A percentile compares a stretch with the other conserved stretches of the same genome.
These are phyloP conservation scores for Cercophora samala DNA, from an alignment of 495 filamentous ascomycete species.

Conservation along the genomic window DNA sequence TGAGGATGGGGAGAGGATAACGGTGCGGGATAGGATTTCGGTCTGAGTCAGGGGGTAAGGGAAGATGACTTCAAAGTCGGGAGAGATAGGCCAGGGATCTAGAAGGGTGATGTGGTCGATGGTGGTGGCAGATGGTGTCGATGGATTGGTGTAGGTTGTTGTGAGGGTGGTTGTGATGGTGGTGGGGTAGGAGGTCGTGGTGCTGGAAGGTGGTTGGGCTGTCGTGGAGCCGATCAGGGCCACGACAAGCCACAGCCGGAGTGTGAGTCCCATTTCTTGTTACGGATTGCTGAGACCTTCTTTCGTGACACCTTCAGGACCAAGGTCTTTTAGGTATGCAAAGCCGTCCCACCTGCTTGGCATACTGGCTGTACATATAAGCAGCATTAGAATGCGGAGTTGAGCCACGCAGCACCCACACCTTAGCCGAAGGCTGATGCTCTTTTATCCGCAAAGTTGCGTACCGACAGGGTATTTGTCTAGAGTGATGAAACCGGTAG, in stretches of 20 bases:
- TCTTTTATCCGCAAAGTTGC: background rate
- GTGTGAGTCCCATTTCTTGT: background rate
- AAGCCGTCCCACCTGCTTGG: background rate
- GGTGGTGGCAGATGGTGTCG: slow-evolving; percentile 2
- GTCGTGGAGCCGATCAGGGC: background rate
- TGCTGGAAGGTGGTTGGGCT: background rate
- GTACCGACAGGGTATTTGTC: background rate
- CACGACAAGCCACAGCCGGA: background rate
- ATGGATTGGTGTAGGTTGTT: slow-evolving; percentile 3
- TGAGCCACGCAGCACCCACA: background rate
- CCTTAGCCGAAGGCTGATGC: background rate
- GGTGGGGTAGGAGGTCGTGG: slow-evolving; percentile 19
- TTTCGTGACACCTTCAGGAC: background rate
- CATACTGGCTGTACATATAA: background rate
- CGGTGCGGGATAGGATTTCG: slow-evolving; percentile 11
- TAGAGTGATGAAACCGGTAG: background rate
- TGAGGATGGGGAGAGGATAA: slow-evolving; percentile 9
- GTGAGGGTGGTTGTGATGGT: slow-evolving; percentile 17
- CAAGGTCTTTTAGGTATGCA: too few relatives aligned
- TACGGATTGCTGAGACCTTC: background rate
- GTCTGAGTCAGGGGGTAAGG: slow-evolving; percentile 20
- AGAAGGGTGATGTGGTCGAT: slow-evolving; percentile 23
- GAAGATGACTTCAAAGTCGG: slow-evolving; percentile 14
- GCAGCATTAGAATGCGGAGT: background rate
- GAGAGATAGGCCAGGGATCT: slow-evolving; percentile 23